Percentiles rank a stretch among this genome's conserved stretches.
Evolutionary conservation across 306 rosid species (phyloP).

Genomic region (Trifolium dubium): DNA sequence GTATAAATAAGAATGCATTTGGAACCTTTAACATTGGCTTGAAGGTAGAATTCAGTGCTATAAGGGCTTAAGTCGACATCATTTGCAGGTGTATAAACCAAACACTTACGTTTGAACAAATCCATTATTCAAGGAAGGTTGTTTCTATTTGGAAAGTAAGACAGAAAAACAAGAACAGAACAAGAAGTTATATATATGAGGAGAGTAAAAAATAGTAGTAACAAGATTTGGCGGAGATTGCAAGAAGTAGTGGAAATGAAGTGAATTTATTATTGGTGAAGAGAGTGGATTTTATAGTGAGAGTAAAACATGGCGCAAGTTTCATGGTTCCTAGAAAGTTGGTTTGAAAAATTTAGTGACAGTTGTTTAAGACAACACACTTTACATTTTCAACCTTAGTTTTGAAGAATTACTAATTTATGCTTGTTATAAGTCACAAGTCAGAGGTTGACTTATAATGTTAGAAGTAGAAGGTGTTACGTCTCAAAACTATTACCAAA

Average conservation of each 20-base stretch:
- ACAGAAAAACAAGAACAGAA: conserved; percentile 7
- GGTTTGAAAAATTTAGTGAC: conserved; percentile 5
- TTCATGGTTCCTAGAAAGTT: conserved; percentile 11
- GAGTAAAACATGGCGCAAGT: conserved; percentile 1
- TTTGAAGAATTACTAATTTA: background rate
- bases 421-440: background rate
- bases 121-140: conserved; percentile 45
- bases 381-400: background rate
- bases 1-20: background rate
- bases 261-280: conserved; percentile 7
- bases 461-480: background rate
- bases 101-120: conserved; percentile 47
- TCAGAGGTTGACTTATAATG: conserved; percentile 26
- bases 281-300: background rate
- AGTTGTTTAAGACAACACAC: conserved; percentile 21
- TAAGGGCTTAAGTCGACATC: conserved; percentile 67
- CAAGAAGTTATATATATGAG: background rate
- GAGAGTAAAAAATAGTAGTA: conserved; percentile 8
- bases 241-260: conserved; percentile 36
- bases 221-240: conserved; percentile 47
- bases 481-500: no score
- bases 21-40: conserved; percentile 86
- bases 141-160: background rate
- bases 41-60: conserved; percentile 71
- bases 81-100: conserved; percentile 60